Percentiles rank a stretch among this genome's conserved stretches.
Conservation (phyloP, 441 rosid species). For the Hura crepitans region DNA sequence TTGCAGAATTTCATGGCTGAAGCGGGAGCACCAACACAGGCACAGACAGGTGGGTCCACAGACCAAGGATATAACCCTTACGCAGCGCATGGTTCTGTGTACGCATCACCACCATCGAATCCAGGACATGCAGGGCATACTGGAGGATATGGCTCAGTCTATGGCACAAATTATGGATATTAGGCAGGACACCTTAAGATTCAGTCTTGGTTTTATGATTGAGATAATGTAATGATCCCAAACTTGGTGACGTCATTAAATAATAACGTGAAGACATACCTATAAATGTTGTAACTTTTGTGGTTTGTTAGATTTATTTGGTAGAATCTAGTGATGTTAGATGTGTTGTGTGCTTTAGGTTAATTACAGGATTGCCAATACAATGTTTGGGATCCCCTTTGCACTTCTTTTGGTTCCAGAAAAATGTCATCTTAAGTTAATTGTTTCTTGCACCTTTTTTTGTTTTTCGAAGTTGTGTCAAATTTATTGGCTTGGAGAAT, state of each 20-base stretch:
- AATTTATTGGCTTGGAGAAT: background rate
- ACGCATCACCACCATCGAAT: conserved; percentile 53
- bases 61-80: conserved; percentile 89
- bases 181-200: conserved; percentile 16
- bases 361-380: conserved; percentile 12
- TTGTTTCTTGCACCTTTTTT: no score
- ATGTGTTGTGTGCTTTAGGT: conserved; percentile 23
- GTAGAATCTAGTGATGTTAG: conserved; percentile 9
- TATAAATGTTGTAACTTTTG: conserved; percentile 25
- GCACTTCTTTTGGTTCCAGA: conserved; percentile 15
- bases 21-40: conserved; percentile 63
- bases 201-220: conserved; percentile 1
- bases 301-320: conserved; percentile 13
- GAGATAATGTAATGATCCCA: conserved; percentile 15
- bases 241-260: conserved; percentile 4
- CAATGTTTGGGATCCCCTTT: conserved; percentile 12
- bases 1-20: conserved; percentile 95
- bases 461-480: background rate
- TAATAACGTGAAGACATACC: conserved; percentile 8
- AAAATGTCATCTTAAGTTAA: background rate
- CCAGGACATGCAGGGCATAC: conserved; percentile 42
- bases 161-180: conserved; percentile 63
- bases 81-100: conserved; percentile 56
- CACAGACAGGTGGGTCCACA: conserved; percentile 43
- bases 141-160: conserved; percentile 55